Evolutionary conservation across 176 grass and related monocot genomes (phyloP), one percentile per base, ranked within the genome.

Genomic region (Triticum aestivum): DNA sequence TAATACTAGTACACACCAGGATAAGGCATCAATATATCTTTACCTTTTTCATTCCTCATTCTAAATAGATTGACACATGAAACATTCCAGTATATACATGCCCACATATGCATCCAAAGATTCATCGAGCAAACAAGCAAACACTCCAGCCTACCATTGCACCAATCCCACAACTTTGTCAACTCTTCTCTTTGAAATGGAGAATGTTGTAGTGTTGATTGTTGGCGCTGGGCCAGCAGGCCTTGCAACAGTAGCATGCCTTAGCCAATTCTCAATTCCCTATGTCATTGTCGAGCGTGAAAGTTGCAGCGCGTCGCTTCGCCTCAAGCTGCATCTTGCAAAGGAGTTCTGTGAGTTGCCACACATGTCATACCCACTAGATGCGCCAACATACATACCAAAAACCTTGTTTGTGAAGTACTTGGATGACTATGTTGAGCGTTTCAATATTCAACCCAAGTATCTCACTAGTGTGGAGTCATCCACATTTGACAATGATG

Each of bases 321-420:
- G 69, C 35, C 38, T 71, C 35, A 71, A 71, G 35, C 35, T 71
- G 0, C 69, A 71, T 41, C 69, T 71, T 41, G 69, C 35, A 9
- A 71, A 71, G 20, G 69, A 71, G 35, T 71, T 71, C 9, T 41
- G 69, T 41, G 35, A 71, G 69, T 71, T 71, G 38, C 69, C 35
- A 4, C 20, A 71, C 69, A 71, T 71, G 35, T 41, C 69, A 71
- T 71, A 71, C 34, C 35, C 35, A 41, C 18, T 21, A 41, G 69
- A 71, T 71, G 69, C 69, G 11, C 69, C 69, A 71, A 71, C 69
- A 41, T 71, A 71, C 69, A 71, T 41, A 71, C 69, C 69, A 41
- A 71, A 71, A 71, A 20, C 20, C 18, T 3, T 41, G 69, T 71
- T 71, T 41, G 35, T 71, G 9, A 71, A 41, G 37, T 71, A 71